Conservation (phyloP, 352 stramenopile genomes). For the Peronospora destructor region DNA sequence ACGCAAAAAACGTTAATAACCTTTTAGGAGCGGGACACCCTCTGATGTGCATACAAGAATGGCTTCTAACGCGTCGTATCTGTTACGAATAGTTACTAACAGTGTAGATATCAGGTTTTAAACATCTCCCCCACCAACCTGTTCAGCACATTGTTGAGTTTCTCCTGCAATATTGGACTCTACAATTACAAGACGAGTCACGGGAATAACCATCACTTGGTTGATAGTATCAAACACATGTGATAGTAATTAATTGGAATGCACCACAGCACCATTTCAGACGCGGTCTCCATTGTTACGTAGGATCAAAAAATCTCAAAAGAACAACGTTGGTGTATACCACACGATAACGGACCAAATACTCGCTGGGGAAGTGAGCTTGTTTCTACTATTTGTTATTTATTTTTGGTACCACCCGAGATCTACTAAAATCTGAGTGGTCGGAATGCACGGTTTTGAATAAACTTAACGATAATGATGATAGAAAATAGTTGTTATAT, state of each 20-base stretch:
- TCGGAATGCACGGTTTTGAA: no score
- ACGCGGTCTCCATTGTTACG: conserved; percentile 22
- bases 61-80: conserved; percentile 66
- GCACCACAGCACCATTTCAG: conserved; percentile 28
- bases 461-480: no score
- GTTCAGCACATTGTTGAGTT: conserved; percentile 53
- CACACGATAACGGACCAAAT: not conserved
- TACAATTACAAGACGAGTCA: conserved; percentile 7
- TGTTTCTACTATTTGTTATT: no score
- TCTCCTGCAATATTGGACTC: conserved; percentile 56
- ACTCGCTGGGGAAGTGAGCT: no score
- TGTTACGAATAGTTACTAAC: conserved; percentile 11
- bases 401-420: no score
- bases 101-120: not conserved
- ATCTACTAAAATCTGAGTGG: no score
- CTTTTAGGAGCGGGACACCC: conserved; percentile 66
- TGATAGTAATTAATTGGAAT: not conserved
- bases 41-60: conserved; percentile 78
- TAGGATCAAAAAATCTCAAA: not conserved
- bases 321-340: not conserved
- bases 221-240: not conserved
- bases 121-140: conserved; percentile 20
- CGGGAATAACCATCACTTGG: not conserved
- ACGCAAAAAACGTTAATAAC: conserved; percentile 21
- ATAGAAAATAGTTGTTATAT: no score